Evolutionary conservation across 2,329 filamentous ascomycete species (phyloP), one percentile per base, ranked within the genome.

Genomic region (Penicillium sp.): DNA sequence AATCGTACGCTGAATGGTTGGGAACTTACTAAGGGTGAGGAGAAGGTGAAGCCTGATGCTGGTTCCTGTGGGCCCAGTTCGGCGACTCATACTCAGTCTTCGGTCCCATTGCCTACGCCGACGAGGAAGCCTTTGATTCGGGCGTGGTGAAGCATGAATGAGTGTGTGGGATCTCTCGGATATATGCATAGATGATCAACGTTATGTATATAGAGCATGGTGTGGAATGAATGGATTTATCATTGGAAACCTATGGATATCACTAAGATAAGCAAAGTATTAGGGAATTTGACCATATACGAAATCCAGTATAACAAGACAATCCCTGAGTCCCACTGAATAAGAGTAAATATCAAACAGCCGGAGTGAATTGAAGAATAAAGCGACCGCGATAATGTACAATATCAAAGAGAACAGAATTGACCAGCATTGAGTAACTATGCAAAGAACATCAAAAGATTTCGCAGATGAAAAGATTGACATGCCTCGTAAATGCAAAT

Each of bases 1-100:
- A 77, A 80, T 25, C 77, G 84, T 27, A 80, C 82, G 38, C 71
- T 86, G 56, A 70, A 72, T 43, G 79, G 79, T 8, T 76, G 74
- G 53, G 77, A 81, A 38, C 67, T 84, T 27, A 74, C 80, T 1
- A 78, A 77, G 0, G 82, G 84, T 28, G 59, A 59, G 8, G 54
- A 55, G 25, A 61, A 65, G 50, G 55, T 73, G 42, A 62, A 58
- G 34, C 50, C 55, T 3, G 58, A 63, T 9, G 76, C 74, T 51
- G 56, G 61, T 8, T 76, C 75, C 0, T 57, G 63, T 11, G 77
- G 77, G 0, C 60, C 68, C 3, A 47, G 59, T 12, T 62, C 55
- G 41, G 74, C 75, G 33, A 77, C 72, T 3, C 77, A 77, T 57
- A 73, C 75, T 4, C 70, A 78, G 57, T 56, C 64, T 5, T 71